These are phyloP conservation scores for Talaromyces nanjingensis DNA, from an alignment of 495 filamentous ascomycete species.

Conservation along the genomic window DNA sequence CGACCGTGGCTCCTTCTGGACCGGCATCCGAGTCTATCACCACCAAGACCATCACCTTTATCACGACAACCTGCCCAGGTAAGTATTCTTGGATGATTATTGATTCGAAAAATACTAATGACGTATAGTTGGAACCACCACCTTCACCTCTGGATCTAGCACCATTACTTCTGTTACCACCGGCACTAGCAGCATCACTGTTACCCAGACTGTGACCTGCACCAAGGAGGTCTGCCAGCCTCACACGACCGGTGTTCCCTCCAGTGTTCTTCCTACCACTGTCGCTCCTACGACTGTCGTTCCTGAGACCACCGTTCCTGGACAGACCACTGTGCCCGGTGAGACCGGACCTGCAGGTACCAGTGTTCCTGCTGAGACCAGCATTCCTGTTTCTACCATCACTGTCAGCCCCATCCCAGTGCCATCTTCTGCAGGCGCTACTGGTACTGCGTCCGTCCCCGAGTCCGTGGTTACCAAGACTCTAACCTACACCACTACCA, in stretches of 20 bases:
- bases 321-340: background rate
- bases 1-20: background rate
- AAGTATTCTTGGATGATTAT: background rate
- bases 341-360: background rate
- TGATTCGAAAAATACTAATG: background rate
- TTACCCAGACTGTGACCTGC: conserved; percentile 9
- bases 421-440: background rate
- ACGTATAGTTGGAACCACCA: conserved; percentile 1
- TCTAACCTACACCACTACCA: conserved; percentile 11
- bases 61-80: conserved; percentile 13
- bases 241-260: background rate
- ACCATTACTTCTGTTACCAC: conserved; percentile 3
- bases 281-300: too few relatives aligned
- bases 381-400: background rate
- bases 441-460: background rate
- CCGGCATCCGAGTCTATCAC: background rate
- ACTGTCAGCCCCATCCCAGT: background rate
- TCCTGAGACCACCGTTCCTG: background rate
- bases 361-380: background rate
- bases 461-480: conserved; percentile 10
- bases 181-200: conserved; percentile 5
- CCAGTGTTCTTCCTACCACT: background rate
- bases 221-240: conserved; percentile 9
- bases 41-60: conserved; percentile 9
- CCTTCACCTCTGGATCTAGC: conserved; percentile 7